A percentile compares a stretch with the other conserved stretches of the same genome.
These are phyloP conservation scores for Cutaneotrichosporon sp. DNA, from an alignment of 1,284 basidiomycete genomes.

Conservation along the genomic window DNA sequence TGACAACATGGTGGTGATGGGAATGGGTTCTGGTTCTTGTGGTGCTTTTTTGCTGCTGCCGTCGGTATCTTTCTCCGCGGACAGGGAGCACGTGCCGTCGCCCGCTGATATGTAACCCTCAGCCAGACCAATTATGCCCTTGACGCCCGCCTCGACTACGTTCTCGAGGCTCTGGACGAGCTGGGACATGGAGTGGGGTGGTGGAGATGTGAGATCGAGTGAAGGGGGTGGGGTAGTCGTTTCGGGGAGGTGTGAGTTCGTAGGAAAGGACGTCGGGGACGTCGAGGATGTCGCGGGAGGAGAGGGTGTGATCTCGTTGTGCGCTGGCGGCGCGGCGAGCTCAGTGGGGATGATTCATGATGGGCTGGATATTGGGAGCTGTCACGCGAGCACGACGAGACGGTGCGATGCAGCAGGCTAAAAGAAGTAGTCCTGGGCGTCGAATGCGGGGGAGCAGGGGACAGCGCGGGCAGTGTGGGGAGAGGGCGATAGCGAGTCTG, in stretches of 20 bases:
- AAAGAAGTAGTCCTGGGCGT: not conserved
- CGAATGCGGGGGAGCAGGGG: not conserved
- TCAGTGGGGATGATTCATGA: not conserved
- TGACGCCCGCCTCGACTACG: slow-evolving; percentile 38
- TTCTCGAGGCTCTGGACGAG: slow-evolving; percentile 32
- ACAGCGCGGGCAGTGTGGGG: too few species aligned
- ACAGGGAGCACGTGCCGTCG: not conserved
- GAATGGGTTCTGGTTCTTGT: slow-evolving; percentile 3
- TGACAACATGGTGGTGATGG: slow-evolving; percentile 3
- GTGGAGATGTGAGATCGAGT: not conserved
- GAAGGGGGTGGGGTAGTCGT: not conserved
- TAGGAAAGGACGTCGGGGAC: not conserved
- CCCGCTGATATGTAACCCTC: slow-evolving; percentile 1
- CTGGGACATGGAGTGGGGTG: slow-evolving; percentile 27
- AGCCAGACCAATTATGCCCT: slow-evolving; percentile 29
- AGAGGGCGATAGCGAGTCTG: too few species aligned
- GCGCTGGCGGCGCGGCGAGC: slow-evolving; percentile 1
- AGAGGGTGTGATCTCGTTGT: not conserved
- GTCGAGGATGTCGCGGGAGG: not conserved
- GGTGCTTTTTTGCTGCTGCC: not conserved
- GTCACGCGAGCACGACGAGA: slow-evolving; percentile 3
- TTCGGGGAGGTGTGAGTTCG: not conserved
- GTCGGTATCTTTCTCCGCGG: not conserved
- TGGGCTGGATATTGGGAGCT: not conserved
- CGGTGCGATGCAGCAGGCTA: slow-evolving; percentile 3